A percentile compares a stretch with the other conserved stretches of the same genome.
Conservation (phyloP, 2,329 filamentous ascomycete species). For the Passalora sequoiae region DNA sequence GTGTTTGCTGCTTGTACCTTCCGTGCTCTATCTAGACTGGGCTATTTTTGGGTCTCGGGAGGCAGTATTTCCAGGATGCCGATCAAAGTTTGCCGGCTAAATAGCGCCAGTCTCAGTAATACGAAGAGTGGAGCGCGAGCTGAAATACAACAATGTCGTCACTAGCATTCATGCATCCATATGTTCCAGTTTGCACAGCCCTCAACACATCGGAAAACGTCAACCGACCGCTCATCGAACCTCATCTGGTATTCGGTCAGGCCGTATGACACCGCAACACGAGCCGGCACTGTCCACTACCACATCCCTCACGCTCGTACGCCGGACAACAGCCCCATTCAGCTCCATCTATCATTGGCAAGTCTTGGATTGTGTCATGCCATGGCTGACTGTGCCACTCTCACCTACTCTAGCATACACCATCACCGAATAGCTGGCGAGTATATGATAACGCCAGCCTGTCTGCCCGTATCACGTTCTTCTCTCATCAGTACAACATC, state of each 20-base stretch:
- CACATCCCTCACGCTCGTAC: slow-evolving; percentile 1
- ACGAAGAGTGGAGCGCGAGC: background rate
- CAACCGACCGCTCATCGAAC: background rate
- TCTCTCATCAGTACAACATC: slow-evolving; percentile 3
- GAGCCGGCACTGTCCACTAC: background rate
- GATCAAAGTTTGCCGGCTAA: background rate
- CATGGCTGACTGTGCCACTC: background rate
- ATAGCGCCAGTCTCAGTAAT: background rate
- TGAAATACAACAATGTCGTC: too few species aligned
- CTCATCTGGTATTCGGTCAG: background rate
- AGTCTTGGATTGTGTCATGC: slow-evolving; percentile 2
- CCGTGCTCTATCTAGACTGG: too few species aligned
- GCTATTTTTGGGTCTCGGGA: background rate
- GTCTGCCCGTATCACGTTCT: background rate
- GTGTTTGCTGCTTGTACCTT: too few species aligned
- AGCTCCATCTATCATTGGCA: slow-evolving; percentile 2
- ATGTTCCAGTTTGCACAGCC: too few species aligned
- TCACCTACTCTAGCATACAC: background rate
- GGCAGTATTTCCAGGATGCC: background rate
- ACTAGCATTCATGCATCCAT: too few species aligned
- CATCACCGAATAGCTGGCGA: background rate
- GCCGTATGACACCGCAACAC: background rate
- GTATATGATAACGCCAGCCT: slow-evolving; percentile 2
- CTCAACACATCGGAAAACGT: background rate
- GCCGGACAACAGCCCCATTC: background rate